Evolutionary conservation across 2,329 filamentous ascomycete genomes (phyloP), one percentile per base, ranked within the genome.

Genomic region (Trichoderma atrobrunneum): DNA sequence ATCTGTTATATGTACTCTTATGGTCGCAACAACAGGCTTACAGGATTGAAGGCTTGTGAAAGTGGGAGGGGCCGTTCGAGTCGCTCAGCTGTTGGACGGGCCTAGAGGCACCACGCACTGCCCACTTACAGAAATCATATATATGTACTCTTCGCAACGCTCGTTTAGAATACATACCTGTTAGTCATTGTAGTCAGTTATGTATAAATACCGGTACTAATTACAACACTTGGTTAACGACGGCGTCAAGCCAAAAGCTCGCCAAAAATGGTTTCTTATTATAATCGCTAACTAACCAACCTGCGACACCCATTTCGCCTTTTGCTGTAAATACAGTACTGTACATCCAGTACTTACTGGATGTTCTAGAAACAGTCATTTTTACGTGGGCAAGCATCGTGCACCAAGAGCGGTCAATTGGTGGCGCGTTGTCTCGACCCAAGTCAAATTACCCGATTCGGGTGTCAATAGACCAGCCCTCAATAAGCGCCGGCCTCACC

Each of bases 381-480:
- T 60, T 16, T n/a, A 10, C n/a, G 14, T 59, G 7, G 18, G 6
- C 26, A 48, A 24, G 6, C 51, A 24, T 1, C 28, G 56, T 14
- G 16, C 39, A 43, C 3, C 39, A 43, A 18, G 14, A n/a, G 48
- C 24, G 43, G 24, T 26, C 34, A 24, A 34, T 64, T 48, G 56
- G 57, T 62, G 26, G 68, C 21, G n/a, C 34, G 32, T 48, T 36
- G n/a, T 65, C 56, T 30, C 43, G 56, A 34, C 30, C 30, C 5
- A 12, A 39, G 59, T n/a, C 11, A 51, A 51, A 60, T 73, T 73
- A 34, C 72, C 68, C 68, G 67, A 71, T 73, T 69, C 28, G 59
- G 70, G 59, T 69, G 70, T 73, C 65, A 65, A 72, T 57, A 73
- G 65, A 64, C 62, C 63, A 43, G 65, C 61, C n/a, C 48, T 70